Evolutionary conservation across 257 asterid genomes (phyloP).

Genomic region (Mitragyna speciosa): DNA sequence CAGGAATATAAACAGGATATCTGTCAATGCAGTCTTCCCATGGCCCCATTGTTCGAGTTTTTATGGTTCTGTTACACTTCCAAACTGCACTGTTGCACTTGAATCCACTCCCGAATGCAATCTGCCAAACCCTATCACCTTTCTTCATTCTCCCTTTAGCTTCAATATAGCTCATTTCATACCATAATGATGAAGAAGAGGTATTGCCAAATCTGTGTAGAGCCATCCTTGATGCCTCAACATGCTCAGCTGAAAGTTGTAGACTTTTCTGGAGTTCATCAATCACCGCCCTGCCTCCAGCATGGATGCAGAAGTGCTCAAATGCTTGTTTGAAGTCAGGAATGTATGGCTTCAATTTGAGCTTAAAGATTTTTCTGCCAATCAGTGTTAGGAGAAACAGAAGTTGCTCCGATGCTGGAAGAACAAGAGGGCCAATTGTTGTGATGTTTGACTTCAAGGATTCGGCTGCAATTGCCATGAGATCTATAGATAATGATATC

Average conservation of each 20-base stretch:
- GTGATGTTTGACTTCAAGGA: slow-evolving; percentile 62
- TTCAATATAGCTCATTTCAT: slow-evolving; percentile 64
- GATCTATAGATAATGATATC: slow-evolving; percentile 49
- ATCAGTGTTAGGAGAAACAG: slow-evolving; percentile 40
- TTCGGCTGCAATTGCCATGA: slow-evolving; percentile 60
- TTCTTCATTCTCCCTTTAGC: slow-evolving; percentile 68
- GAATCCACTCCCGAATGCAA: slow-evolving; percentile 40
- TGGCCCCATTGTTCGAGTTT: slow-evolving; percentile 22
- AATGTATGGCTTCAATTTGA: slow-evolving; percentile 40
- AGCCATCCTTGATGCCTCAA: slow-evolving; percentile 68
- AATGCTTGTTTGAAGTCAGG: slow-evolving; percentile 63
- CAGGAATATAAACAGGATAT: slow-evolving; percentile 33
- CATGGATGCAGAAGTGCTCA: slow-evolving; percentile 76
- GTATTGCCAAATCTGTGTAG: slow-evolving; percentile 67
- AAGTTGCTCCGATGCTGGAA: slow-evolving; percentile 60
- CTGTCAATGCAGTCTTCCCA: slow-evolving; percentile 34
- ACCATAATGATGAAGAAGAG: slow-evolving; percentile 71
- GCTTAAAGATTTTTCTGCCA: slow-evolving; percentile 32
- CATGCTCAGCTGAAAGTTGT: slow-evolving; percentile 49
- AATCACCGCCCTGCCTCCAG: slow-evolving; percentile 75
- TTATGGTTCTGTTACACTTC: slow-evolving; percentile 30
- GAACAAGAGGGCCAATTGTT: slow-evolving; percentile 62
- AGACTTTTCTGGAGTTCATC: slow-evolving; percentile 66
- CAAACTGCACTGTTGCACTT: slow-evolving; percentile 41
- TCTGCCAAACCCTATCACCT: slow-evolving; percentile 66